Conservation (phyloP, 192 early-diverging fungal genomes). For the Rhizophlyctis rosea region DNA sequence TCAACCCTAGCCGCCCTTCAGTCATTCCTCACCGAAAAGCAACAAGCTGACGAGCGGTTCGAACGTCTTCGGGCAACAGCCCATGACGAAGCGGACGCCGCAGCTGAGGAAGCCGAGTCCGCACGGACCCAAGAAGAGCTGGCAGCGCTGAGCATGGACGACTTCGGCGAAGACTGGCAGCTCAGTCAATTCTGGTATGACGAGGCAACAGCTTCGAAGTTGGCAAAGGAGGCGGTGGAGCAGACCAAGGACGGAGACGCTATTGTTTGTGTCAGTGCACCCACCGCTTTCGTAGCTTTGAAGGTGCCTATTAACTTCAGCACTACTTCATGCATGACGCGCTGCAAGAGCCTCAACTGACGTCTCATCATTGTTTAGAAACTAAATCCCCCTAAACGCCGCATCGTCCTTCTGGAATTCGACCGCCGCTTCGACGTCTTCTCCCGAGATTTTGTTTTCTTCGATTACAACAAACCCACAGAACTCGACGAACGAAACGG, state of each 20-base stretch:
- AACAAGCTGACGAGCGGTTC: slow-evolving; percentile 59
- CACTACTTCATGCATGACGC: neutral
- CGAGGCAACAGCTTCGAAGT: slow-evolving; percentile 42
- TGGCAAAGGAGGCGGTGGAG: slow-evolving; percentile 48
- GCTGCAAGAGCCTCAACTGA: neutral
- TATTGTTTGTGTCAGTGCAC: slow-evolving; percentile 60
- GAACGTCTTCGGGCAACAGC: slow-evolving; percentile 53
- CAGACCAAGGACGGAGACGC: slow-evolving; percentile 36
- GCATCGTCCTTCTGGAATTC: slow-evolving; percentile 61
- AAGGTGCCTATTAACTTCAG: slow-evolving; percentile 39
- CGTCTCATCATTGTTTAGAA: slow-evolving; percentile 18
- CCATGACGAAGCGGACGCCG: slow-evolving; percentile 37
- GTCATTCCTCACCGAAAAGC: slow-evolving; percentile 64
- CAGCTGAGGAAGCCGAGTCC: slow-evolving; percentile 17
- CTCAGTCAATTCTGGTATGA: slow-evolving; percentile 46
- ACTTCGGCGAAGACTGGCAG: slow-evolving; percentile 82
- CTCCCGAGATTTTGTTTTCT: slow-evolving; percentile 62
- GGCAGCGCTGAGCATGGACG: slow-evolving; percentile 50
- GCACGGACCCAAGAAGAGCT: slow-evolving; percentile 3
- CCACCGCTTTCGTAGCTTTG: slow-evolving; percentile 62
- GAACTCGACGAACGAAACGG: slow-evolving; percentile 32
- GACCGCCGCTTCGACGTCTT: slow-evolving; percentile 73
- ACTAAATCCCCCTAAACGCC: slow-evolving; percentile 5
- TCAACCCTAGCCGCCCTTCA: slow-evolving; percentile 56
- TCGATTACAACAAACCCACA: slow-evolving; percentile 69